Evolutionary conservation across 345 rosid genomes (phyloP).

Genomic region (Pistacia vera): DNA sequence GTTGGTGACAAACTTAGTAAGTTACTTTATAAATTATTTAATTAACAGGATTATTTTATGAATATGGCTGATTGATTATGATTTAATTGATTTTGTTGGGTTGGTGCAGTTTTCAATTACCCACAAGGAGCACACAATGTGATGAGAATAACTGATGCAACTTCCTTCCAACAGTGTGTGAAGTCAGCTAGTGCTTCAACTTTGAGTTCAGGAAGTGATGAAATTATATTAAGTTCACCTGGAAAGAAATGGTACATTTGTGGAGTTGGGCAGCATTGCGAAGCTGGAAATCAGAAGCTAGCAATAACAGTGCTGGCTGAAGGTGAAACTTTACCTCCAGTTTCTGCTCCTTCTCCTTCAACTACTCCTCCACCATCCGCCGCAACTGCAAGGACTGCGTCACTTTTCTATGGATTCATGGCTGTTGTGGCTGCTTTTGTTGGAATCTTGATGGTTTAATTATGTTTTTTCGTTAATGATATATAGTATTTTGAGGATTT

Average conservation of each 20-base stretch:
- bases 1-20: conserved; percentile 45
- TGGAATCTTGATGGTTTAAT: neutral
- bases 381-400: neutral
- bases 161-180: conserved; percentile 27
- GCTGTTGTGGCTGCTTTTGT: neutral
- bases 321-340: neutral
- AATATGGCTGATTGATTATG: neutral
- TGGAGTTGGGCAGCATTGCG: conserved; percentile 30
- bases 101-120: conserved; percentile 40
- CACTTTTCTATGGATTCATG: neutral
- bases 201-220: conserved; percentile 19
- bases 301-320: neutral
- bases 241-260: conserved; percentile 47
- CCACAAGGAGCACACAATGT: conserved; percentile 30
- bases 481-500: no score
- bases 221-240: conserved; percentile 21
- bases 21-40: neutral
- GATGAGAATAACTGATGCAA: conserved; percentile 21
- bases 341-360: neutral
- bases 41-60: neutral
- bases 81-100: neutral
- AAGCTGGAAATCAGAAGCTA: conserved; percentile 27
- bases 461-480: no score
- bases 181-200: neutral
- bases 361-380: neutral